Conservation (phyloP, 208 protist genomes). For the Leptomonas pyrrhocoris region DNA sequence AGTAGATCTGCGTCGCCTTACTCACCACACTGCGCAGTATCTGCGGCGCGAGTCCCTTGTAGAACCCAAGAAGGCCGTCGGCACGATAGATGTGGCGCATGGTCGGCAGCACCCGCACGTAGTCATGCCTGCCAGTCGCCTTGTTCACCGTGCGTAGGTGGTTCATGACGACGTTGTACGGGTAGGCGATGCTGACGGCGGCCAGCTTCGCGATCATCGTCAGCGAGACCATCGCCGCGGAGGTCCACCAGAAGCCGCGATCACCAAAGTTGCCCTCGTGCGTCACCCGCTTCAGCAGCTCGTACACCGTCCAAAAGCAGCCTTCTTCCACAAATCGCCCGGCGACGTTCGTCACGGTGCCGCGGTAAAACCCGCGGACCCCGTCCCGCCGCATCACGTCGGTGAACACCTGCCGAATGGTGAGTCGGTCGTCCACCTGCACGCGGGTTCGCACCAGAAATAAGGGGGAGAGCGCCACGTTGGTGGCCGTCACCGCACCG, state of each 20-base stretch:
- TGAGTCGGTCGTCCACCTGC: conserved; percentile 81
- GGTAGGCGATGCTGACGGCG: conserved; percentile 76
- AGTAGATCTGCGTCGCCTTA: conserved; percentile 89
- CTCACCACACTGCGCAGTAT: conserved; percentile 84
- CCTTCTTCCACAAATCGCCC: conserved; percentile 89
- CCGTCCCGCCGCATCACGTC: conserved; percentile 79
- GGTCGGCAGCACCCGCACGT: conserved; percentile 64
- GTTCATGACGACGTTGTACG: conserved; percentile 92
- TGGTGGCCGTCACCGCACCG: conserved; percentile 80
- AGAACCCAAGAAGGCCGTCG: conserved; percentile 87
- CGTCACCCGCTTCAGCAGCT: conserved; percentile 82
- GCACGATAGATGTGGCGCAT: conserved; percentile 71
- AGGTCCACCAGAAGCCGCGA: conserved; percentile 57
- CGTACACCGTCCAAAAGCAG: conserved; percentile 88
- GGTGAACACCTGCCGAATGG: conserved; percentile 70
- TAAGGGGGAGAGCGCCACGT: conserved; percentile 73
- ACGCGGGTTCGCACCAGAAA: conserved; percentile 90
- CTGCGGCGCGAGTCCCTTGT: conserved; percentile 88
- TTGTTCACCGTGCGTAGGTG: conserved; percentile 90
- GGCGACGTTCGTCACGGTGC: conserved; percentile 79
- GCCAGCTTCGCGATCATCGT: conserved; percentile 82
- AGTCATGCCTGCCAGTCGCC: conserved; percentile 74
- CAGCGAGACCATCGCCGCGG: conserved; percentile 78
- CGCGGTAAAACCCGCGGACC: conserved; percentile 82
- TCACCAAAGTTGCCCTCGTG: conserved; percentile 62